phyloP scores from a whole-genome alignment of 768 basidiomycete genomes.

The Mycena metata region DNA sequence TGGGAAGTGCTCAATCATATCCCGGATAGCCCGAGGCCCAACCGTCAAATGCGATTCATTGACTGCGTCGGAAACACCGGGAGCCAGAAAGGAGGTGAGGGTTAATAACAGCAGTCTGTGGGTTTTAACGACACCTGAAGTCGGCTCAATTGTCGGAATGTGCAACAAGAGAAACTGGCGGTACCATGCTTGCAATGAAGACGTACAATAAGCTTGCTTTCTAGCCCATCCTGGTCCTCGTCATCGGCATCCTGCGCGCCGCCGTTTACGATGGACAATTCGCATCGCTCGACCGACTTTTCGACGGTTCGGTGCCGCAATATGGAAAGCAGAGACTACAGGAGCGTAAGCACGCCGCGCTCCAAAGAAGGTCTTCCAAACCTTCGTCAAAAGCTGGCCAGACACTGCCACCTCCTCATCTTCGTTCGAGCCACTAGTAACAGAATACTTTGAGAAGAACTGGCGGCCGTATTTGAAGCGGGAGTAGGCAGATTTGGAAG shows the following conservation, averaged over 20 bases:
- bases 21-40: slow-evolving; percentile 79
- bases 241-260: slow-evolving; percentile 49
- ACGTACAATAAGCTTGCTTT: slow-evolving; percentile 79
- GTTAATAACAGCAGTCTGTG: slow-evolving; percentile 77
- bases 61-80: slow-evolving; percentile 69
- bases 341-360: slow-evolving; percentile 11
- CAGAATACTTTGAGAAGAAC: slow-evolving; percentile 77
- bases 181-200: slow-evolving; percentile 89
- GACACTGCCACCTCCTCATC: slow-evolving; percentile 61
- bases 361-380: slow-evolving; percentile 41
- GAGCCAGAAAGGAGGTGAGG: slow-evolving; percentile 71
- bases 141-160: slow-evolving; percentile 13
- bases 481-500: slow-evolving; percentile 85
- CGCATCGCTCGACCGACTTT: slow-evolving; percentile 83
- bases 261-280: slow-evolving; percentile 76
- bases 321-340: slow-evolving; percentile 78
- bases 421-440: slow-evolving; percentile 50
- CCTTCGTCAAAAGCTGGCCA: slow-evolving; percentile 82
- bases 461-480: slow-evolving; percentile 76
- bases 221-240: slow-evolving; percentile 70
- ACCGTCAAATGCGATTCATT: slow-evolving; percentile 78
- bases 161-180: background rate
- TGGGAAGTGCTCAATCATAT: slow-evolving; percentile 88
- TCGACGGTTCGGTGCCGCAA: slow-evolving; percentile 81
- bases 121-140: slow-evolving; percentile 82